Base-by-base conservation (phyloP, 2,329 filamentous ascomycete species). In the Cadophora sp. region DNA sequence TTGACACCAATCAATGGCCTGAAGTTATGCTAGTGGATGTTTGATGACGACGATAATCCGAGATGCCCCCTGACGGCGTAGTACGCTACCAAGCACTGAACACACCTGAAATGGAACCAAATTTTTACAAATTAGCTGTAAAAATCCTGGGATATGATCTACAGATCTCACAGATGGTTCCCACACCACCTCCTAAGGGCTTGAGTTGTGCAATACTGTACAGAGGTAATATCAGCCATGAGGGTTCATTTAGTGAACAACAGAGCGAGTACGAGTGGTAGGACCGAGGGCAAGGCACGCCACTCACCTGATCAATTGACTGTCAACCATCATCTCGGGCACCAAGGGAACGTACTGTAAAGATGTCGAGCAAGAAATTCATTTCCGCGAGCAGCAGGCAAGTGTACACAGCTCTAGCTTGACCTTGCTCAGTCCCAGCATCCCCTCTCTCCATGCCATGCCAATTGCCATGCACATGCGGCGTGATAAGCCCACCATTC, bases 1-100 rank as follows among this genome's bases (percentile, higher is more conserved):
- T 69, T 68, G 61, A 68, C 67, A 73, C 72, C 68, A 73, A 73
- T 73, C 68, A 69, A 31, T n/a, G 24, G 51, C 43, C 27, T 51
- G 53, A 43, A 62, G 11, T 40, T 55, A 67, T 68, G 61, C 29
- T 63, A 63, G 56, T 51, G 64, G 51, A 64, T 66, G 65, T 55
- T 59, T 65, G 66, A 71, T 70, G 71, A 71, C 68, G 69, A 70
- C 60, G 68, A 58, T 14, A 16, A 65, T 63, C 63, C 56, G 31
- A 34, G 31, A n/a, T 14, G 14, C 29, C 43, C 14, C 53, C 26
- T 24, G 29, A 27, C n/a, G 53, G n/a, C n/a, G n/a, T n/a, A n/a
- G 43, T 31, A n/a, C 19, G 31, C 31, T 46, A 31, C 53, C 19
- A 65, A 50, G 29, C 55, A 7, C 27, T 34, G 51, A 48, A n/a